phyloP scores from a whole-genome alignment of 164 flowering plant genomes.

The Aristolochia contorta region DNA sequence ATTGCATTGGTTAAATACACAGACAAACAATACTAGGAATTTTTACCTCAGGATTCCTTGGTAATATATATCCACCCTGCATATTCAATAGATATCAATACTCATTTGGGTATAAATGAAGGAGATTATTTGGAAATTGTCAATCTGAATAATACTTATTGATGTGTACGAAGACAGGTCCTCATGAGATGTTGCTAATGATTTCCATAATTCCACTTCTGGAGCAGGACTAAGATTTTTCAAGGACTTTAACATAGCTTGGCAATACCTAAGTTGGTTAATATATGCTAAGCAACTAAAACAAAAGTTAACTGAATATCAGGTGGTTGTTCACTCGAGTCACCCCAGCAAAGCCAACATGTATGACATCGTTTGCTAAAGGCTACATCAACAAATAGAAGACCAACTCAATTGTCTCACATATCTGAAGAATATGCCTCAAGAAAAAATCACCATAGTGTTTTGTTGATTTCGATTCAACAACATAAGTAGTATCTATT shows the following conservation, averaged over 20 bases:
- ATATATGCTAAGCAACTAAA: neutral
- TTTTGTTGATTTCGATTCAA: too few species aligned
- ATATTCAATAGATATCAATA: slow-evolving; percentile 5
- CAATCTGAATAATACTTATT: slow-evolving; percentile 49
- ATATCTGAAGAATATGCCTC: too few species aligned
- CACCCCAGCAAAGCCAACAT: slow-evolving; percentile 97
- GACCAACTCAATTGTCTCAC: too few species aligned
- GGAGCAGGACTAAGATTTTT: slow-evolving; percentile 73
- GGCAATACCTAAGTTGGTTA: slow-evolving; percentile 63
- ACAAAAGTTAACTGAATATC: neutral
- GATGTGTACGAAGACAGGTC: slow-evolving; percentile 78
- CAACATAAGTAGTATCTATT: too few species aligned
- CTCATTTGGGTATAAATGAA: neutral
- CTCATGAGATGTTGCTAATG: slow-evolving; percentile 60
- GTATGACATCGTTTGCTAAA: too few species aligned
- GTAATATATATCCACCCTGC: slow-evolving; percentile 88
- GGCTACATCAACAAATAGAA: too few species aligned
- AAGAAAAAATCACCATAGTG: too few species aligned
- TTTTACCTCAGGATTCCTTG: too few species aligned
- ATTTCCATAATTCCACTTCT: slow-evolving; percentile 73
- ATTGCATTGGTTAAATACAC: too few species aligned
- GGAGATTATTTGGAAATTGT: neutral
- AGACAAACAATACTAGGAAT: too few species aligned
- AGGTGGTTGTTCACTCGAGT: slow-evolving; percentile 10
- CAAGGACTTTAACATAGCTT: slow-evolving; percentile 58